Evolutionary conservation across 352 stramenopile genomes (phyloP), one percentile per base, ranked within the genome.

Genomic region (Phytophthora palmivora): DNA sequence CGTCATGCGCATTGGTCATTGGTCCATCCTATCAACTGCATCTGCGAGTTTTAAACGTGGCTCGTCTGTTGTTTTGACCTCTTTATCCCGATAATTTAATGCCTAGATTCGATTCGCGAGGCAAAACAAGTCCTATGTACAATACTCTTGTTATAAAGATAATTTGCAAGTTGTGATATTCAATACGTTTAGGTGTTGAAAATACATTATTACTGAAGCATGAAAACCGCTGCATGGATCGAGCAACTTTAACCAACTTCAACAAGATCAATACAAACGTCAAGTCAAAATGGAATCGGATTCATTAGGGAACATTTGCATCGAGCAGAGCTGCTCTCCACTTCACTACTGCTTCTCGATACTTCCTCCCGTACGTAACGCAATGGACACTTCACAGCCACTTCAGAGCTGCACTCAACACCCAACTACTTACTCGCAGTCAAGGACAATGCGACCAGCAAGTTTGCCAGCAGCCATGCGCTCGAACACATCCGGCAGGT

Each of bases 391-490:
- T 26, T 53, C 38, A 36, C 41, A 60, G 19, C 43, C 48, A n/a
- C 18, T 45, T 3, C 41, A 18, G 2, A 3, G 30, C 47, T 67
- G 49, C 58, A 11, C 32, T 51, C 42, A 38, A 61, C 34, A 59
- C 24, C 6, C 37, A 44, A 37, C 58, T 48, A 18, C 46, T 43
- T 44, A 54, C 34, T 42, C 46, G 14, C 46, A 54, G 46, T 54
- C 46, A 3, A 86, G 37, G n/a, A 86, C 76, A 34, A 85, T 70
- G 30, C 76, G 76, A 26, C 73, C 76, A 22, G 67, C 63, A 9
- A 83, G 51, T 52, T 78, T 77, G 28, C 67, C 63, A 7, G 51
- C 62, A 1, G 60, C 73, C 73, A 85, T 81, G 62, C 76, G 73
- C 30, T 82, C 50, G 42, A 79, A 85, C 12, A 84, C 74, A 45